Evolutionary conservation across 208 protist genomes (phyloP), one percentile per base, ranked within the genome.

Genomic region (Crithidia fasciculata): DNA sequence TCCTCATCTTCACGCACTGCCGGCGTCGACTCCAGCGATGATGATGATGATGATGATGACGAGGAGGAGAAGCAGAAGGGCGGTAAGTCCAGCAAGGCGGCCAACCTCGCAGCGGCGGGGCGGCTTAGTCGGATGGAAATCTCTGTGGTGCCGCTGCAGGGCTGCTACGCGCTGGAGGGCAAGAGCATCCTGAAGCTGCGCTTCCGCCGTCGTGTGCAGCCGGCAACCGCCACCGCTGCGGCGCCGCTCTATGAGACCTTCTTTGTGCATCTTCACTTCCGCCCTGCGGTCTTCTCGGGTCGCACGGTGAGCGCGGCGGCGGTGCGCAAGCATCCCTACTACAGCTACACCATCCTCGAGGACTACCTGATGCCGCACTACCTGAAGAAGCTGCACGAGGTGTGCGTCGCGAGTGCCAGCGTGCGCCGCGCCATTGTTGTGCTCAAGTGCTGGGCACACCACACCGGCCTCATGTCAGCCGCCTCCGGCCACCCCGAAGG

Each of bases 381-480:
- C 60, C 71, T 95, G 60, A 83, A 90, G 59, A 84, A 83, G 61
- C 72, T 96, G 53, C 92, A 96, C 73, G 72, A 83, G 63, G 64
- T 93, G 28, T 95, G 86, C 71, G 81, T 89, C 9, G 62, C 77
- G 19, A 90, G 82, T 60, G 74, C 83, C 8, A 69, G 63, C 16
- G 60, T 96, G 13, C 85, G 83, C 43, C 84, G 87, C 18, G 87
- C 88, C 36, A 87, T 93, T 6, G 87, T 96, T 16, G 75, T 96
- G 52, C 88, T 96, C 47, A 95, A 93, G 73, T 93, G 84, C 61
- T 96, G 92, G 90, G 92, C 89, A 0, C 82, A 89, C 67, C 92
- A 96, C 77, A 76, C 80, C 2, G 92, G 92, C 10, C 77, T 96
- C 41, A 93, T 86, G 77, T 60, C 84, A 47, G 65, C 80, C 60